Base-by-base conservation (phyloP, 1,139 yeast genomes). In the Suhomyces guaymorum region DNA sequence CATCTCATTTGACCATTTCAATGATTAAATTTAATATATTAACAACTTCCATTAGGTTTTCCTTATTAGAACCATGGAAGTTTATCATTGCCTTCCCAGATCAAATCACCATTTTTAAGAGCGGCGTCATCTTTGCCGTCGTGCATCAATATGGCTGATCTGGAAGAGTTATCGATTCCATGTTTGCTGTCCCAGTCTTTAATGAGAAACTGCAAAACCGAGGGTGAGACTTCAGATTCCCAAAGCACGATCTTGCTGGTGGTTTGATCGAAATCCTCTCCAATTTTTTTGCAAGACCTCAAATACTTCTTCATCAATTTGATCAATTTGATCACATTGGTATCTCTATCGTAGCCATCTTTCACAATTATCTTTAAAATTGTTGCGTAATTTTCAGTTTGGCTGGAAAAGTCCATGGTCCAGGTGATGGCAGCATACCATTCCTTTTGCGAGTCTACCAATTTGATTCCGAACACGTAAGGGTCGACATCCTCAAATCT, bases 41-140 rank as follows among this genome's bases (percentile, higher is more conserved):
- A n/a, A n/a, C n/a, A n/a, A n/a, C n/a, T n/a, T n/a, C n/a, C n/a
- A n/a, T n/a, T n/a, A n/a, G n/a, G n/a, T n/a, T n/a, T n/a, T n/a
- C n/a, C n/a, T n/a, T 24, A 4, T 46, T 49, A 71, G 43, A 69
- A 70, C 77, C 77, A 71, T 4, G 73, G 66, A 33, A 72, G 48
- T 46, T 72, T 71, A 33, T 57, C 65, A 44, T 72, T 72, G 26
- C 62, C 63, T 43, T 65, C 75, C 77, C 77, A 71, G 15, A 69
- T 48, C 11, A 67, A 37, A 1, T 59, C 48, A 2, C 48, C 68
- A 7, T 38, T 37, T 26, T 41, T 35, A 31, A 66, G 47, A 24
- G 46, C 38, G 7, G 47, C 39, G 23, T 66, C 58, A 10, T 61
- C 67, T 2, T 31, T 39, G 2, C 42, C 41, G 24, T 54, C 46